Evolutionary conservation across 2,329 filamentous ascomycete genomes (phyloP), one percentile per base, ranked within the genome.

Genomic region (Paecilomyces niveus): DNA sequence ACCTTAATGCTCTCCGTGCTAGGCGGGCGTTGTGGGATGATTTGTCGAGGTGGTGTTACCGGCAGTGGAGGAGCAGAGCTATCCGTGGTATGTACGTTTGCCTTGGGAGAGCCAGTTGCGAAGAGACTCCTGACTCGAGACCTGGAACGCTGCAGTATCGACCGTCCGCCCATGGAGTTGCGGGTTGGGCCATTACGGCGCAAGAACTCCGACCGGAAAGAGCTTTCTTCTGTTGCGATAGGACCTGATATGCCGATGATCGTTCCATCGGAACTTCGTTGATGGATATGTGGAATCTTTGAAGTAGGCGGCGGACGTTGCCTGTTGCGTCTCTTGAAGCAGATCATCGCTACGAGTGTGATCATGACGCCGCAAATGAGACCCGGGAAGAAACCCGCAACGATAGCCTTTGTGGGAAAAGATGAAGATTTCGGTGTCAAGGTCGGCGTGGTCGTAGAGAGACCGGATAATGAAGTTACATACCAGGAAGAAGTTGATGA

Each of bases 291-390:
- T 1, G 64, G 55, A 7, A 65, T 33, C 53, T 71, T 74, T 4
- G 61, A 57, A 3, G 59, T 54, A 2, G 59, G 55, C 11, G 63
- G 60, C 7, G 33, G 55, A 29, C 66, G 65, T 55, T 63, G 59
- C 4, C 59, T 61, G 39, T 64, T 61, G 26, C 64, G 62, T 55
- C 70, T 68, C 54, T 75, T 69, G 56, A 76, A 63, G 62, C 71
- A 76, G 57, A 72, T 68, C 39, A 72, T 64, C 57, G 86, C 69
- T 72, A 79, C 63, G 80, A 84, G 35, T 83, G 83, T 67, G 74
- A 79, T 35, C 77, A 87, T 53, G 73, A 73, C 70, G 6, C 78
- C 78, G 29, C 74, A 68, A n/a, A 78, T 56, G 15, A 76, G 65
- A 5, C 78, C 78, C 2, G 78, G 74, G 63, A 80, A 78, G 65